phyloP scores from a whole-genome alignment of 148 eudicot genomes.

The Amaranthus palmeri region DNA sequence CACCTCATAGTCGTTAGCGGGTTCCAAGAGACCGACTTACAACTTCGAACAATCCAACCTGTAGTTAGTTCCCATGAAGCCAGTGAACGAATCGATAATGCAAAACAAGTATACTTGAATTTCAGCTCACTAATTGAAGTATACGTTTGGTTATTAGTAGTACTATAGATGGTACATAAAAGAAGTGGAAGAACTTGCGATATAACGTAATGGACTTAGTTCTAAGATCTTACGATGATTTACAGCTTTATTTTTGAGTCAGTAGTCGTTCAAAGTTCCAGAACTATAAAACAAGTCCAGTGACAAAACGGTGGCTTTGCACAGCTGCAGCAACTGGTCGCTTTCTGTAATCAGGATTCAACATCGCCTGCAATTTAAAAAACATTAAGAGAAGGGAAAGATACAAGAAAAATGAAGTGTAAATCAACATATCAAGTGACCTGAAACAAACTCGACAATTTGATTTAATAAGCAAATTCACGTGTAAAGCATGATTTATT shows the following conservation, averaged over 20 bases:
- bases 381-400: not conserved
- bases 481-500: not conserved
- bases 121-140: too few species aligned
- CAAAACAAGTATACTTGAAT: too few species aligned
- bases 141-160: not conserved
- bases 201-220: not conserved
- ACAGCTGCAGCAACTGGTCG: slow-evolving; percentile 92
- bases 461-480: too few species aligned
- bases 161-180: not conserved
- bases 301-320: slow-evolving; percentile 72
- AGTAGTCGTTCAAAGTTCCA: not conserved
- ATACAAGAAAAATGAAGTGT: not conserved
- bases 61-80: too few species aligned
- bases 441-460: not conserved
- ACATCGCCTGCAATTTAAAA: slow-evolving; percentile 59
- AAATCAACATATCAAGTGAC: slow-evolving; percentile 1
- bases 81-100: too few species aligned
- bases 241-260: not conserved
- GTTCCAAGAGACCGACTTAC: too few species aligned
- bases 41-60: too few species aligned
- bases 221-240: not conserved
- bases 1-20: too few species aligned
- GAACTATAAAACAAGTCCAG: slow-evolving; percentile 45
- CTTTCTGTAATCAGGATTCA: slow-evolving; percentile 74
- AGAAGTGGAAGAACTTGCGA: not conserved